Evolutionary conservation across 2,329 filamentous ascomycete species (phyloP).

Genomic region (Diaporthe batatas): DNA sequence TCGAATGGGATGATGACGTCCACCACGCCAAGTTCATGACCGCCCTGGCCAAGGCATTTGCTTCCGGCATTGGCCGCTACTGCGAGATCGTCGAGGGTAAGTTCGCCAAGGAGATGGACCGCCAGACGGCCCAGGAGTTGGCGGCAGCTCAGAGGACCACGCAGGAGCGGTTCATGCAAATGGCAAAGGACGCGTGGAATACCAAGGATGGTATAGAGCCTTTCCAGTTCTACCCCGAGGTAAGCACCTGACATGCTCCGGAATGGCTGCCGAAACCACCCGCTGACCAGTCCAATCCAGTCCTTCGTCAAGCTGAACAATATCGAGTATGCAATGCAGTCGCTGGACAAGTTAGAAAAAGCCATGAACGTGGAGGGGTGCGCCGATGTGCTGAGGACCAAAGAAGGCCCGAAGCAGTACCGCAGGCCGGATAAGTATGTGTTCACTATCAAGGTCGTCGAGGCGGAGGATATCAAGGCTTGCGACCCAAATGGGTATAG

Average conservation of each 20-base stretch:
- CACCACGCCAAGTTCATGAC: constrained; percentile 99
- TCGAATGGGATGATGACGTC: constrained; percentile 93
- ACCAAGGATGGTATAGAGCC: constrained; percentile 94
- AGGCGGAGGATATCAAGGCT: constrained; percentile 97
- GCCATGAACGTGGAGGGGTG: constrained; percentile 93
- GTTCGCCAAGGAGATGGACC: constrained; percentile 94
- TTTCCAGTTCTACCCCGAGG: constrained; percentile 95
- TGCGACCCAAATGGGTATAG: constrained; percentile 95
- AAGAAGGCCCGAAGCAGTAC: constrained; percentile 74
- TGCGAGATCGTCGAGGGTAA: constrained; percentile 90
- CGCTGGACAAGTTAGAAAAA: constrained; percentile 90
- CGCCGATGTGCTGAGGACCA: constrained; percentile 81
- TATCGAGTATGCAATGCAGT: constrained; percentile 92
- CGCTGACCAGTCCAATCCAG: constrained; percentile 58
- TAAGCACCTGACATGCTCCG: constrained; percentile 56
- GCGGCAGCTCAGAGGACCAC: constrained; percentile 81
- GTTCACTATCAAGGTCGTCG: constrained; percentile 98
- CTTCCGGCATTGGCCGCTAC: constrained; percentile 85
- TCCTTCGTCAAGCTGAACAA: constrained; percentile 99
- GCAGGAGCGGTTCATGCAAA: constrained; percentile 92
- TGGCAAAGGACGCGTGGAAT: constrained; percentile 93
- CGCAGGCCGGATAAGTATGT: constrained; percentile 89
- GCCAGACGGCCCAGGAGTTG: constrained; percentile 88
- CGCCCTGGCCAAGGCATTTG: constrained; percentile 85
- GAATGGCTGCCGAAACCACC: not conserved